Evolutionary conservation across 345 rosid species (phyloP).

Genomic region (Conringia planisiliqua): DNA sequence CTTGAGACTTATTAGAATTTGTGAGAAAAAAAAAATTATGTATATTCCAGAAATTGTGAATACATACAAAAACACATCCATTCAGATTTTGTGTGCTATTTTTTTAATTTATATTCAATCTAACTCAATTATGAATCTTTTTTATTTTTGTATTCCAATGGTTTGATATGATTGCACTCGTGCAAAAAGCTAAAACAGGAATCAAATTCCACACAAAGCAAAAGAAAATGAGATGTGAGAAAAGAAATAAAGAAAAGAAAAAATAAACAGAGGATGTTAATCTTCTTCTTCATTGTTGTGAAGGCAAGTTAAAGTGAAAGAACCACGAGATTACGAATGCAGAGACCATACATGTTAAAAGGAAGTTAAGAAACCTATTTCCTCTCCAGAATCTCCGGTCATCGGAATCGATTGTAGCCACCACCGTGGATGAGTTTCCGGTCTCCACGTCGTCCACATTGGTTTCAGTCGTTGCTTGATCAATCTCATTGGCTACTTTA

Average conservation of each 20-base stretch:
- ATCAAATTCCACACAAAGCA: constrained; percentile 34
- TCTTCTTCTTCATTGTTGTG: constrained; percentile 28
- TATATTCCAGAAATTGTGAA: not conserved
- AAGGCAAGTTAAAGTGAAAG: constrained; percentile 38
- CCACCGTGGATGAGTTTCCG: constrained; percentile 9
- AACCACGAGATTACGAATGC: constrained; percentile 41
- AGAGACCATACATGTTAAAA: constrained; percentile 35
- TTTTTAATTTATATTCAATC: not conserved
- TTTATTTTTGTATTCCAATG: not conserved
- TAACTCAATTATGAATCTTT: not conserved
- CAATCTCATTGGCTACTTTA: constrained; percentile 31
- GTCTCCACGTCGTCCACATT: constrained; percentile 37
- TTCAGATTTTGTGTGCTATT: constrained; percentile 2
- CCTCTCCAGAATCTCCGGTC: constrained; percentile 75
- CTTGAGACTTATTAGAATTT: constrained; percentile 42
- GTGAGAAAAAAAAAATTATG: not conserved
- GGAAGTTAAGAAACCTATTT: constrained; percentile 44
- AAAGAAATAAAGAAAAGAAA: not conserved
- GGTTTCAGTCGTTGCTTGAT: constrained; percentile 10
- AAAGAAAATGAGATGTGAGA: constrained; percentile 22
- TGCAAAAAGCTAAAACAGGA: constrained; percentile 39
- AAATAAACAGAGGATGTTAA: constrained; percentile 9
- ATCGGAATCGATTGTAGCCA: constrained; percentile 36
- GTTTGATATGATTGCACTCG: constrained; percentile 41
- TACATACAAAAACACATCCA: constrained; percentile 30